Evolutionary conservation across 1,284 basidiomycete genomes (phyloP), one percentile per base, ranked within the genome.

Genomic region (Cryptococcus sp.): DNA sequence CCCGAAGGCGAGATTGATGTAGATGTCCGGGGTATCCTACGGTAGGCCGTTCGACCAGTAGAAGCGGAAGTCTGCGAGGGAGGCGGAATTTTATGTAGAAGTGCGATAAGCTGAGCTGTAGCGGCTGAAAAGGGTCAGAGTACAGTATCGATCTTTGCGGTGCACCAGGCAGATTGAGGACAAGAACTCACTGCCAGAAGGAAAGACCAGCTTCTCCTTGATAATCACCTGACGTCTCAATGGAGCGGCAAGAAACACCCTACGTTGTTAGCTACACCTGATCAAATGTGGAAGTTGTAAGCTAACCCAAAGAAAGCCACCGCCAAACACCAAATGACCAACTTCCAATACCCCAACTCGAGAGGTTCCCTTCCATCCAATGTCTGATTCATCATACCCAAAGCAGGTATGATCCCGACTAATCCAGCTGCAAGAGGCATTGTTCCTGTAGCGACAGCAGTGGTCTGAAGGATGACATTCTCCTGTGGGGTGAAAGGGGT

Each of bases 351-450:
- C 11, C 84, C 83, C 34, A 96, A 79, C 55, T 82, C 78, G 15
- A 97, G 83, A 1, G 94, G 88, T 1, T 82, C 81, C 14, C 72
- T 82, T 3, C 90, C 90, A 66, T 98, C 94, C 59, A 83, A 79
- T 48, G 84, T 81, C 63, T 84, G 81, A 47, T 84, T 83, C 36
- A 98, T 81, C 59, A 95, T 79, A 14, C 85, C 84, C 6, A 98
- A 79, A 0, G 94, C 94, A 1, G 94, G 94, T 30, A 98, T 82
- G 58, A 98, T 94, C 15, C 94, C 94, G 8, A 98, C 92, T 63
- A 97, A 88, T 0, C 94, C 93, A 4, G 93, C 93, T 5, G 92
- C 90, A 23, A 98, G 81, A 10, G 93, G 92, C 86, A 96, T 91
- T 0, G 79, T 80, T 0, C 81, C 80, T 10, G 90, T 94, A 4